Percentiles rank a stretch among this genome's conserved stretches.
These are phyloP conservation scores for Melastoma malabathricum DNA, from an alignment of 345 rosid genomes.

Conservation along the genomic window DNA sequence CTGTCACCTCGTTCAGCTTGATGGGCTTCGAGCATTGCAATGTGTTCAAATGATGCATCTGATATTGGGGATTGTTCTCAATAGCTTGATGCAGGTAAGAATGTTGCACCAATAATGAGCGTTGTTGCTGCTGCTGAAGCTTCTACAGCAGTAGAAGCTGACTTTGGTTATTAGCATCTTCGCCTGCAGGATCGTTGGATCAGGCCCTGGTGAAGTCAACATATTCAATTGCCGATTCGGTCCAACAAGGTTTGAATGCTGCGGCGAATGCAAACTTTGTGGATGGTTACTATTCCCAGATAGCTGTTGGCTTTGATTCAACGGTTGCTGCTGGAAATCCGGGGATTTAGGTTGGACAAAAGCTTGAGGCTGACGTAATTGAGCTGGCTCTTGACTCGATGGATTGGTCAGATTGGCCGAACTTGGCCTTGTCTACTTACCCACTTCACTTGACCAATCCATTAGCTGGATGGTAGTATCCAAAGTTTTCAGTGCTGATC, in stretches of 20 bases:
- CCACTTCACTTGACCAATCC: conserved; percentile 29
- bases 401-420: conserved; percentile 23
- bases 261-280: conserved; percentile 36
- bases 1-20: conserved; percentile 25
- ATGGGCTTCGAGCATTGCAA: conserved; percentile 38
- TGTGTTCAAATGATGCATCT: conserved; percentile 35
- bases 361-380: conserved; percentile 36
- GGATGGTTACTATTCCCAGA: conserved; percentile 23
- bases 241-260: conserved; percentile 23
- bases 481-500: conserved; percentile 19
- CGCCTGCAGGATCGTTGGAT: conserved; percentile 29
- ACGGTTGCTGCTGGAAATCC: conserved; percentile 29
- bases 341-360: conserved; percentile 20
- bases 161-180: conserved; percentile 35
- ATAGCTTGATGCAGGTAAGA: conserved; percentile 24
- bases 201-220: conserved; percentile 27
- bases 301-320: conserved; percentile 31
- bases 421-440: conserved; percentile 40
- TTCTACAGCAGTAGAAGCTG: conserved; percentile 67
- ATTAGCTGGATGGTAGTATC: conserved; percentile 22
- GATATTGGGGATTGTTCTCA: conserved; percentile 34
- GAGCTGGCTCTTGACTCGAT: conserved; percentile 32
- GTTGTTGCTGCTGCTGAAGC: conserved; percentile 63
- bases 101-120: conserved; percentile 32
- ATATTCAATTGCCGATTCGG: conserved; percentile 34